These are phyloP conservation scores for Populus hybrid DNA, from an alignment of 441 rosid genomes.

Conservation along the genomic window DNA sequence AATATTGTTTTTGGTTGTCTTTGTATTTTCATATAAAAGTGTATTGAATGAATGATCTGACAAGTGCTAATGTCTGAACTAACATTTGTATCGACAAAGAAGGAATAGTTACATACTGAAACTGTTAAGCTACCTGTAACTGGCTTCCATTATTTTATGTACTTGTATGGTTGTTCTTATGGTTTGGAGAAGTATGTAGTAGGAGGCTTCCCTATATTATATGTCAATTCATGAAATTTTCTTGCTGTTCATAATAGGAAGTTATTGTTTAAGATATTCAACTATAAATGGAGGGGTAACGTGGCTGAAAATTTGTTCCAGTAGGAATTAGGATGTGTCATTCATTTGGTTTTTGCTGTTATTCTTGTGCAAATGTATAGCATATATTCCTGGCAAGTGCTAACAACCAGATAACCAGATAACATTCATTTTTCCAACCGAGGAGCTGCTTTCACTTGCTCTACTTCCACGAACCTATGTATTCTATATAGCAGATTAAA, in stretches of 20 bases:
- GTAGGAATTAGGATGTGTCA: background rate
- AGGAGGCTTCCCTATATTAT: background rate
- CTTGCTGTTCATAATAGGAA: background rate
- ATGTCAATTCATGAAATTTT: background rate
- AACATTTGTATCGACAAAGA: background rate
- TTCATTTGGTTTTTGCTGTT: background rate
- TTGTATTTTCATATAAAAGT: background rate
- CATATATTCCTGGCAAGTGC: background rate
- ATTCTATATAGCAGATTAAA: background rate
- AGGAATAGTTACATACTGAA: background rate
- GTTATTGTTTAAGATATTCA: background rate
- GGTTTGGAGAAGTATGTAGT: background rate
- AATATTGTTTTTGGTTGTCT: background rate
- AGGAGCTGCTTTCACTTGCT: background rate
- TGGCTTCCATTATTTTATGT: background rate
- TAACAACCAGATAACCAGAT: background rate
- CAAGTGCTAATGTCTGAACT: background rate
- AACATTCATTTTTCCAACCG: background rate
- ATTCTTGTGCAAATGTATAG: background rate
- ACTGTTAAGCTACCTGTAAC: background rate
- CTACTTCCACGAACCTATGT: background rate
- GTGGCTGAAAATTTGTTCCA: background rate
- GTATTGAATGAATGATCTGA: background rate
- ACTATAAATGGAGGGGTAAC: background rate
- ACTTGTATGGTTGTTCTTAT: background rate